These are phyloP conservation scores for Hypoxylon rubiginosum DNA, from an alignment of 2,329 filamentous ascomycete species.

Conservation along the genomic window DNA sequence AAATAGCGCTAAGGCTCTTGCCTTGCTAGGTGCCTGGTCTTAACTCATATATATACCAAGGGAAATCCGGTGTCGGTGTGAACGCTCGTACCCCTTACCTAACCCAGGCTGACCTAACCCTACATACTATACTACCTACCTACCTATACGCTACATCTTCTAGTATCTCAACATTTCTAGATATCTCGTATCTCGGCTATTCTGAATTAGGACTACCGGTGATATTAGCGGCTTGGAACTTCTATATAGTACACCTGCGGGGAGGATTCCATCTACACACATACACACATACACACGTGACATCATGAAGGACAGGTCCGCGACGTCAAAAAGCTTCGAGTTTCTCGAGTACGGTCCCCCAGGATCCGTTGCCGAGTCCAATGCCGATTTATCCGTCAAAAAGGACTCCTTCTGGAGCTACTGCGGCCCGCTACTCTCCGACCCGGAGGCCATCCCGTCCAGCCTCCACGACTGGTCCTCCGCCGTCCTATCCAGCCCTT, in stretches of 20 bases:
- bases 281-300: background rate
- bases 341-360: constrained; percentile 42
- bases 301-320: constrained; percentile 32
- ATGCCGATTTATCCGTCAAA: constrained; percentile 42
- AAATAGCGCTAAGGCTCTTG: constrained; percentile 7
- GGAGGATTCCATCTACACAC: background rate
- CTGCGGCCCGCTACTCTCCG: constrained; percentile 57
- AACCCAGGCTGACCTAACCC: background rate
- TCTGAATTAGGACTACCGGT: constrained; percentile 17
- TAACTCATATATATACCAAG: constrained; percentile 7
- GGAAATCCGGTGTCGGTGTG: constrained; percentile 14
- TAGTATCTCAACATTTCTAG: background rate
- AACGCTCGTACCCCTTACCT: background rate
- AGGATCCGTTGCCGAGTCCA: background rate
- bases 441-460: constrained; percentile 49
- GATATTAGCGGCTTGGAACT: constrained; percentile 9
- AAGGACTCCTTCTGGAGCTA: constrained; percentile 59
- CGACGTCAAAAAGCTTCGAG: constrained; percentile 40
- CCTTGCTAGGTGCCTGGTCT: constrained; percentile 4
- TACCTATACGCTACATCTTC: background rate
- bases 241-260: background rate
- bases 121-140: too few species aligned
- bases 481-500: constrained; percentile 52
- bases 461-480: constrained; percentile 57
- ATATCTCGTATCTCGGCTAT: constrained; percentile 8